Evolutionary conservation across 2,329 filamentous ascomycete species (phyloP).

Genomic region (Ceratocystis alfenasii): DNA sequence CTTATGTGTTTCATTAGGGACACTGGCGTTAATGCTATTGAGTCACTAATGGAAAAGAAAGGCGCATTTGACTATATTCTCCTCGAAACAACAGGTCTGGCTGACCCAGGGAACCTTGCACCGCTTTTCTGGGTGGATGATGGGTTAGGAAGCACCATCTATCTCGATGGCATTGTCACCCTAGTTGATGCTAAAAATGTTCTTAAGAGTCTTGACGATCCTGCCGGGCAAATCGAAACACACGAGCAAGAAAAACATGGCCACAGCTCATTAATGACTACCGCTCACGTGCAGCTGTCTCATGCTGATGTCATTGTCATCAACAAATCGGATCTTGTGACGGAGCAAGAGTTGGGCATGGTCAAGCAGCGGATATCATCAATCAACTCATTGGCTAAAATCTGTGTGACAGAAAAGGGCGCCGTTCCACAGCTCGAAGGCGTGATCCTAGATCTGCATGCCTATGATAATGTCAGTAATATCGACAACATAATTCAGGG

Average conservation of each 20-base stretch:
- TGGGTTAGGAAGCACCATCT: slow-evolving; percentile 86
- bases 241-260: slow-evolving; percentile 45
- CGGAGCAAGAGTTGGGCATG: slow-evolving; percentile 50
- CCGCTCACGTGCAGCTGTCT: slow-evolving; percentile 89
- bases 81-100: slow-evolving; percentile 87
- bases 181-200: slow-evolving; percentile 94
- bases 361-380: slow-evolving; percentile 62
- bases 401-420: slow-evolving; percentile 71
- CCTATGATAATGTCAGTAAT: slow-evolving; percentile 71
- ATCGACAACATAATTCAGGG: slow-evolving; percentile 63
- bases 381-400: slow-evolving; percentile 80
- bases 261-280: slow-evolving; percentile 64
- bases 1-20: slow-evolving; percentile 44
- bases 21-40: slow-evolving; percentile 84
- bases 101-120: slow-evolving; percentile 89
- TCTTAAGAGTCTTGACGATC: slow-evolving; percentile 65
- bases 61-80: slow-evolving; percentile 96
- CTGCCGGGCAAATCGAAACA: slow-evolving; percentile 41
- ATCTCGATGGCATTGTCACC: slow-evolving; percentile 91
- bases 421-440: slow-evolving; percentile 73
- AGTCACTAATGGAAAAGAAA: slow-evolving; percentile 86
- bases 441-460: slow-evolving; percentile 77
- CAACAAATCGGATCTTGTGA: slow-evolving; percentile 85
- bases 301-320: slow-evolving; percentile 91
- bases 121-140: slow-evolving; percentile 98